phyloP scores from a whole-genome alignment of 306 rosid species.

The Castanopsis chinensis region DNA sequence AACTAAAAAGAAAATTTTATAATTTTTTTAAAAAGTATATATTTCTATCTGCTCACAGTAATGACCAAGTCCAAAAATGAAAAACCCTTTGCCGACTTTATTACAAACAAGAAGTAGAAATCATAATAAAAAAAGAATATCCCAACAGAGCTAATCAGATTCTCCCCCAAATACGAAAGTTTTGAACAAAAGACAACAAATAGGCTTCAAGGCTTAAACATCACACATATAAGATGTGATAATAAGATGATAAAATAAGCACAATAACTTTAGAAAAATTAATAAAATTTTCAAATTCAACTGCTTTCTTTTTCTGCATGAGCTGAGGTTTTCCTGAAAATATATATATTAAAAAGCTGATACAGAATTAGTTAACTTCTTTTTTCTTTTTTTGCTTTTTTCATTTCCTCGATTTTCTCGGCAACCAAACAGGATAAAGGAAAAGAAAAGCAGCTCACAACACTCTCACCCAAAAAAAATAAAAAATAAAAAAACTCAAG shows the following conservation, averaged over 20 bases:
- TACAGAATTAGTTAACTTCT: neutral
- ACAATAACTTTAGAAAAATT: neutral
- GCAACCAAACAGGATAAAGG: constrained; percentile 5
- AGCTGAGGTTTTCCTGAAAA: neutral
- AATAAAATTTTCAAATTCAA: constrained; percentile 4
- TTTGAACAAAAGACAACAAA: neutral
- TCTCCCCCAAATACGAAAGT: neutral
- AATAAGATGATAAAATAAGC: neutral
- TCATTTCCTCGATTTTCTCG: constrained; percentile 6
- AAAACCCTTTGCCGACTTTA: neutral
- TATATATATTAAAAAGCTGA: neutral
- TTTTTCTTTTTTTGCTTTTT: neutral
- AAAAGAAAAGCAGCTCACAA: neutral
- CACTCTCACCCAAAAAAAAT: neutral
- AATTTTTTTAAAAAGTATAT: neutral
- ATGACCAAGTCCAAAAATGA: neutral
- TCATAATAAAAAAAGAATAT: neutral
- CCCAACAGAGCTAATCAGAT: neutral
- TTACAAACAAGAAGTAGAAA: neutral
- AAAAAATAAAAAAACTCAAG: neutral
- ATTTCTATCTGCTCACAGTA: neutral
- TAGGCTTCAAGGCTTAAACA: constrained; percentile 4
- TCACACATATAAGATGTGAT: neutral
- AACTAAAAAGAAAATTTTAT: neutral
- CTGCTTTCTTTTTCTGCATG: constrained; percentile 12